Evolutionary conservation across 768 basidiomycete species (phyloP).

Genomic region (Steccherinum ochraceum): DNA sequence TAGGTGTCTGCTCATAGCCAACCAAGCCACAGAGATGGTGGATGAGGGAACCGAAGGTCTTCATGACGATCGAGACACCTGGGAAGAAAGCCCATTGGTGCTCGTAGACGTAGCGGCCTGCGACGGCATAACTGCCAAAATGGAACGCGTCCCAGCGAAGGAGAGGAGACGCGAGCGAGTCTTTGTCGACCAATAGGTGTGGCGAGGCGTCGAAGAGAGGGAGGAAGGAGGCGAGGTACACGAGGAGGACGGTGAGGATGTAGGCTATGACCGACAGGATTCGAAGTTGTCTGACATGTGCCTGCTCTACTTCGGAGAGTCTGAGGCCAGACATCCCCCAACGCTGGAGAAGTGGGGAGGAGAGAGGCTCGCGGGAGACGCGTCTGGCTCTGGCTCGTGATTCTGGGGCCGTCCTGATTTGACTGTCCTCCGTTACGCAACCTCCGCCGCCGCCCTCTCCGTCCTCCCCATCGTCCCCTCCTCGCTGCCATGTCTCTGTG

Average conservation of each 20-base stretch:
- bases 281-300: conserved; percentile 3
- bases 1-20: too few species aligned
- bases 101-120: conserved; percentile 60
- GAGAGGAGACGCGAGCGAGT: conserved; percentile 22
- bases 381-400: too few species aligned
- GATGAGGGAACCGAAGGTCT: conserved; percentile 13
- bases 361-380: too few species aligned
- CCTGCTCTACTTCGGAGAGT: neutral
- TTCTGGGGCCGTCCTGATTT: too few species aligned
- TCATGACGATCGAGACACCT: conserved; percentile 53
- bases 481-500: too few species aligned
- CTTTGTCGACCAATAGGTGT: conserved; percentile 2
- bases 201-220: conserved; percentile 24
- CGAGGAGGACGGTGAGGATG: conserved; percentile 6
- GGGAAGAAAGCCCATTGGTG: conserved; percentile 88
- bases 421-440: too few species aligned
- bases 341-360: too few species aligned
- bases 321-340: too few species aligned
- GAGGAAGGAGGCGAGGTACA: conserved; percentile 8
- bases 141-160: conserved; percentile 90
- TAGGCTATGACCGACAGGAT: conserved; percentile 2
- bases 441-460: too few species aligned
- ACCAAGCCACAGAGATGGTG: too few species aligned
- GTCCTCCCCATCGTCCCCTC: too few species aligned
- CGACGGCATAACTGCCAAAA: conserved; percentile 60